Evolutionary conservation across 768 basidiomycete species (phyloP), one percentile per base, ranked within the genome.

Genomic region (Boletus vinaceobasis): DNA sequence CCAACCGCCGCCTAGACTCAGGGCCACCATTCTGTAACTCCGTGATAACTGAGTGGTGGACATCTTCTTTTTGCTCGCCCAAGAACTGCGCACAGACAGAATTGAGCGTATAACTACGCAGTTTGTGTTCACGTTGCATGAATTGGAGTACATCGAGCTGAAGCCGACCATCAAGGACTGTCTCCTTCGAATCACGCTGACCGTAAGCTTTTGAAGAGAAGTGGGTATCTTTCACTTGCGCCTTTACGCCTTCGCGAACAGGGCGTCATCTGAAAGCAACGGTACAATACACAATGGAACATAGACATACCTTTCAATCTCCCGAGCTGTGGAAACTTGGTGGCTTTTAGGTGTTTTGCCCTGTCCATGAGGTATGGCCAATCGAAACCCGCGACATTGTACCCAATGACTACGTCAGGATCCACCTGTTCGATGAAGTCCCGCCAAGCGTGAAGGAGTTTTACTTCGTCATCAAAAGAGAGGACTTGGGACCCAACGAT

Each of bases 121-220:
- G 76, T 67, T 98, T 99, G 75, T 98, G 90, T 71, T 99, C 97
- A 60, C 97, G 84, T 65, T 98, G 96, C 94, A 99, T 98, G 69
- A 92, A 94, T 62, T 98, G 94, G 35, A 99, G 80, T 15, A 99
- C 75, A 77, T 99, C 97, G 48, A 99, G 84, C 71, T 98, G 97
- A 10, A 99, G 75, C 26, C 97, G 86, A 27, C 97, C 97, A 58
- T 96, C 92, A 27, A 98, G 79, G 11, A 78, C 74, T 1, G 95
- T 94, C 52, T 94, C 93, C 68, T 98, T 98, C 0, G 94, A 97
- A 70, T 97, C 94, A 46, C 97, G 89, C 63, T 93, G 90, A 19
- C 97, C 97, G 63, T 94, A 98, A 1, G 97, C 97, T 67, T 93
- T 97, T 0, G 95, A 98, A 7, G 94, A 97, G 73, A 99, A 99